Conservation (phyloP, 1,284 basidiomycete species). For the Microbotryum scabiosae region DNA sequence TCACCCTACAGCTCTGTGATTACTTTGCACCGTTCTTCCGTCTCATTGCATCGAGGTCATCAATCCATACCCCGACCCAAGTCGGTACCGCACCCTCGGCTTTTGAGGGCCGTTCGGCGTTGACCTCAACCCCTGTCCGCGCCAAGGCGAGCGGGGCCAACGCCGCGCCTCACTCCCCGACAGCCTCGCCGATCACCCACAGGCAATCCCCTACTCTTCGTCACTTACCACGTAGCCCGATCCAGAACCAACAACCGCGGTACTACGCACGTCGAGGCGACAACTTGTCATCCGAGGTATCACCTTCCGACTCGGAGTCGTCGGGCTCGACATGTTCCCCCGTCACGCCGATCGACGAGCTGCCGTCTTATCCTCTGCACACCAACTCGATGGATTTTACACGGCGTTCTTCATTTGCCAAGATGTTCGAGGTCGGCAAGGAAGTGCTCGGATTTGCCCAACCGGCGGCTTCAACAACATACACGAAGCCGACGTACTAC, state of each 20-base stretch:
- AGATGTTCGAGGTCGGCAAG: too few relatives aligned
- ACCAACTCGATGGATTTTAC: background rate
- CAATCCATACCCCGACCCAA: conserved; percentile 1
- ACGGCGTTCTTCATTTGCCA: conserved; percentile 1
- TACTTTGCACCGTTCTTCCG: conserved; percentile 27
- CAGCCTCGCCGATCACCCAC: background rate
- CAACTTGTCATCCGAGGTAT: conserved; percentile 47
- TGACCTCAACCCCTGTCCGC: too few relatives aligned
- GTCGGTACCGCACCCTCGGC: background rate
- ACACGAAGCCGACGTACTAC: too few relatives aligned
- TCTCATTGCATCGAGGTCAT: conserved; percentile 7
- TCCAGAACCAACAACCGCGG: background rate
- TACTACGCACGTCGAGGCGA: background rate
- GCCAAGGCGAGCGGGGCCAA: too few relatives aligned
- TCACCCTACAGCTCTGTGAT: conserved; percentile 3
- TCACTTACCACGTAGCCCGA: background rate
- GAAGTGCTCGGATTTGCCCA: too few relatives aligned
- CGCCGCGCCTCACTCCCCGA: conserved; percentile 3
- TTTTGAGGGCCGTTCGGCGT: too few relatives aligned
- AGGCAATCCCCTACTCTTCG: background rate
- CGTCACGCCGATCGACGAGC: conserved; percentile 23
- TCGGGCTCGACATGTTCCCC: conserved; percentile 21
- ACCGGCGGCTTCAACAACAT: too few relatives aligned
- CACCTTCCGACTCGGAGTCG: conserved; percentile 15
- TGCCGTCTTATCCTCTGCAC: conserved; percentile 10